Evolutionary conservation across 164 flowering plant species (phyloP), one percentile per base, ranked within the genome.

Genomic region (Cinnamomum micranthum): DNA sequence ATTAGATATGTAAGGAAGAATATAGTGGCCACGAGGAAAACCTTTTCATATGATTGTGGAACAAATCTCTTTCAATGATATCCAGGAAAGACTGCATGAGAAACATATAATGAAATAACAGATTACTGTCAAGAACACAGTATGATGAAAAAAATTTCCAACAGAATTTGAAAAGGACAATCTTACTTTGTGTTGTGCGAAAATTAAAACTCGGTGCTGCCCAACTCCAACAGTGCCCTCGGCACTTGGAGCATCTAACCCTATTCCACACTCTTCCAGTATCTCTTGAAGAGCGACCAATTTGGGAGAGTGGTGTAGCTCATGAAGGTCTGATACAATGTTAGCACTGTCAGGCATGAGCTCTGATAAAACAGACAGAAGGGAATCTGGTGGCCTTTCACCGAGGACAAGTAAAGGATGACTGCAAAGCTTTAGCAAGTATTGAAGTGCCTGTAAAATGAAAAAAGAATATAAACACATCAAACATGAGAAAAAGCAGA

Each of bases 181-280:
- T 19, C 65, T 73, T 84, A 92, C 98, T 76, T 92, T 94, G 81
- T 94, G 98, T 76, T 96, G 99, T 19, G 99, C 95, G 86, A 96
- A 96, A 79, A 96, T 92, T 77, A 96, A 68, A 75, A 92, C 97
- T 79, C 99, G 87, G 78, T 96, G 99, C 82, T 94, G 97, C 69
- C 98, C 99, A 76, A 87, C 88, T 79, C 78, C 80, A 67, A 84
- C 51, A 64, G 84, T 68, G 73, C 83, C 82, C 70, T 92, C 99
- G 69, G 94, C 88, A 84, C 81, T 81, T 62, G 93, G 84, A 41
- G 86, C 80, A 80, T 92, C 99, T 60, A 87, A 79, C 17, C 99
- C 99, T 69, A 96, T 92, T 63, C 99, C 99, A 87, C 99, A 96
- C 83, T 96, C 99, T 82, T 94, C 98, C 72, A 96, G 84, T 77